These are phyloP conservation scores for Begonia masoniana DNA, from an alignment of 306 rosid genomes.

Conservation along the genomic window DNA sequence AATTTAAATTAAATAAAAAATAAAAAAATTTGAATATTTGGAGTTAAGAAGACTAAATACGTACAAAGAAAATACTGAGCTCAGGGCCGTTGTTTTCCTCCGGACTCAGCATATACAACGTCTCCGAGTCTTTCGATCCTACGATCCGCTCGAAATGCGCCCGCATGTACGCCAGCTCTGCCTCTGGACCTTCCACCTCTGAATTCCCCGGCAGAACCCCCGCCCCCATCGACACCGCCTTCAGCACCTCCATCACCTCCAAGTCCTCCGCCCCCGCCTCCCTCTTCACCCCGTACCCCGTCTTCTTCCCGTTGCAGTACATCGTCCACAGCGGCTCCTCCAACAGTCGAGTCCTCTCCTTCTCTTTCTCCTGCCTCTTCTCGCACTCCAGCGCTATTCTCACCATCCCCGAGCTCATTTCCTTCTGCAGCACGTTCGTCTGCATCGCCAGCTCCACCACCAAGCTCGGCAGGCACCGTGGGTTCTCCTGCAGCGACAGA, in stretches of 20 bases:
- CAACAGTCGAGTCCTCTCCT: slow-evolving; percentile 33
- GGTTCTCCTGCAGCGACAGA: slow-evolving; percentile 49
- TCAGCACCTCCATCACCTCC: slow-evolving; percentile 54
- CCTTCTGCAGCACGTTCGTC: slow-evolving; percentile 41
- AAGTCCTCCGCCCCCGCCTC: slow-evolving; percentile 57
- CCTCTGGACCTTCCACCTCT: slow-evolving; percentile 30
- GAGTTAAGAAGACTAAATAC: slow-evolving; percentile 19
- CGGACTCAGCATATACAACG: slow-evolving; percentile 72
- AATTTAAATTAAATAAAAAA: neutral
- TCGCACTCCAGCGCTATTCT: slow-evolving; percentile 77
- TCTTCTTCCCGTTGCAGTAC: slow-evolving; percentile 74
- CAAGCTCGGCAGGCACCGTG: slow-evolving; percentile 32
- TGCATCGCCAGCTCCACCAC: slow-evolving; percentile 67
- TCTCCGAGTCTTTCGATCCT: slow-evolving; percentile 68
- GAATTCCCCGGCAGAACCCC: slow-evolving; percentile 51
- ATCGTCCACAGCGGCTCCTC: slow-evolving; percentile 66
- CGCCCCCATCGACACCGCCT: slow-evolving; percentile 69
- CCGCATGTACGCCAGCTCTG: slow-evolving; percentile 49
- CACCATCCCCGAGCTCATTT: slow-evolving; percentile 58
- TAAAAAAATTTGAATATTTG: neutral
- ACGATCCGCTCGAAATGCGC: slow-evolving; percentile 56
- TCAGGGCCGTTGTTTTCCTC: slow-evolving; percentile 66
- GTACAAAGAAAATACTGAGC: slow-evolving; percentile 63
- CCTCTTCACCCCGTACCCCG: slow-evolving; percentile 55
- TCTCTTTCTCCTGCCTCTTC: slow-evolving; percentile 50